These are phyloP conservation scores for Alternaria angustiovoidea DNA, from an alignment of 2,329 filamentous ascomycete species.

Conservation along the genomic window DNA sequence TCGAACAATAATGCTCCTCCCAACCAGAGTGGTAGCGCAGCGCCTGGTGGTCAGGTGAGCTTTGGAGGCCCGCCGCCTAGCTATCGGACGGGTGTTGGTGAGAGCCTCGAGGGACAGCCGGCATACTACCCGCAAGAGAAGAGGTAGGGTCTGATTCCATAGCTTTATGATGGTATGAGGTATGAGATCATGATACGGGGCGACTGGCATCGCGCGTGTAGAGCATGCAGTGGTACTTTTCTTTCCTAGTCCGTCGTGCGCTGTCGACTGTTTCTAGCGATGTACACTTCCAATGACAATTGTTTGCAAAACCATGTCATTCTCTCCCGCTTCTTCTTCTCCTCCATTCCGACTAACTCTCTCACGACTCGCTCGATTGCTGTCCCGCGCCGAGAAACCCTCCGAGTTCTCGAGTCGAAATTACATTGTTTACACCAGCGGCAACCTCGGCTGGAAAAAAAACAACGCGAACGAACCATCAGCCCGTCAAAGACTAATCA, in stretches of 20 bases:
- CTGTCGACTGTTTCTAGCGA: conserved; percentile 4
- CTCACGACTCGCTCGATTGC: background rate
- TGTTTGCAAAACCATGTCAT: background rate
- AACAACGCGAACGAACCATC: too few species aligned
- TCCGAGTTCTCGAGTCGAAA: background rate
- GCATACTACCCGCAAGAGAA: conserved; percentile 48
- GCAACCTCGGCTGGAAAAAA: too few species aligned
- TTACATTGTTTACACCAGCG: too few species aligned
- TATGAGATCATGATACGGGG: conserved; percentile 29
- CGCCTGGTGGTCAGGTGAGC: conserved; percentile 41
- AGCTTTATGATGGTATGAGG: conserved; percentile 32
- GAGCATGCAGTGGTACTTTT: background rate
- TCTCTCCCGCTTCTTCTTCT: background rate
- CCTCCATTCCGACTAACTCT: background rate
- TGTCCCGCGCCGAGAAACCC: background rate
- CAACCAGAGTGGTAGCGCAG: conserved; percentile 28
- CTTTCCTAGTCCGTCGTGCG: background rate
- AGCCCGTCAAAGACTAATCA: too few species aligned
- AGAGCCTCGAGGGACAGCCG: conserved; percentile 47
- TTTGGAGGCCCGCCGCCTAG: conserved; percentile 48
- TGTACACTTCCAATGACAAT: background rate
- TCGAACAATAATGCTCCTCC: conserved; percentile 42
- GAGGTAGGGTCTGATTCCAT: conserved; percentile 21
- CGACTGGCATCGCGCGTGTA: background rate
- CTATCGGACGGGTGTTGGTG: conserved; percentile 47